Evolutionary conservation across 805 yeast species (phyloP), one percentile per base, ranked within the genome.

Genomic region (Candida insectalens): DNA sequence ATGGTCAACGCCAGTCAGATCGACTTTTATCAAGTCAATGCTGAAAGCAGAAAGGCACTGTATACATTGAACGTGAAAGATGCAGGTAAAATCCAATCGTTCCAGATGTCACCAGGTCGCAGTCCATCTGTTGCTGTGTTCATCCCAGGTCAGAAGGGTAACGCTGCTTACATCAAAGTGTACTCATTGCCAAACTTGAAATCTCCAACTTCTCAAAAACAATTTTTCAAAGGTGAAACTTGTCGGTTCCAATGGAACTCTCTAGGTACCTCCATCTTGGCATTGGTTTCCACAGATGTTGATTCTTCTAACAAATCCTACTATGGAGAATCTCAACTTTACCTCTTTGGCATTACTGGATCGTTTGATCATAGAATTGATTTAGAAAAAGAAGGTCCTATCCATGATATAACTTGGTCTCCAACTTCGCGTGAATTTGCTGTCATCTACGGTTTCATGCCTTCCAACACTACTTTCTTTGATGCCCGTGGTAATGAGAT

Each of bases 401-500:
- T 92, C 46, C 96, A 92, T 62, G 98, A 92, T 58, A 83, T 89
- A 41, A 78, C 92, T 16, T 92, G 99, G 99, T 82, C 95, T 18
- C 96, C 97, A 38, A 76, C 87, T 33, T 84, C 95, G 14, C 73
- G 95, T 46, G 97, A 92, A 62, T 94, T 92, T 65, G 97, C 96
- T 40, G 98, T 92, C 29, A 85, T 83, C 36, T 88, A 88, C 53
- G 99, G 98, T 21, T 88, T 74, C 62, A 92, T 92, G 97, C 99
- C 99, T 2, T 84, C 96, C 19, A 80, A 82, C 50, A 88, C 96
- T 18, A 77, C 95, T 8, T 85, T 92, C 50, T 92, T 89, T 51
- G 97, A 92, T 60, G 75, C 94, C 19, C 75, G 96, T 50, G 35
- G 97, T 43, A 84, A 87, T 55, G 68, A 77, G 16, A 77, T 87